phyloP scores from a whole-genome alignment of 2,329 filamentous ascomycete genomes.

The Ophiocordyceps australis region DNA sequence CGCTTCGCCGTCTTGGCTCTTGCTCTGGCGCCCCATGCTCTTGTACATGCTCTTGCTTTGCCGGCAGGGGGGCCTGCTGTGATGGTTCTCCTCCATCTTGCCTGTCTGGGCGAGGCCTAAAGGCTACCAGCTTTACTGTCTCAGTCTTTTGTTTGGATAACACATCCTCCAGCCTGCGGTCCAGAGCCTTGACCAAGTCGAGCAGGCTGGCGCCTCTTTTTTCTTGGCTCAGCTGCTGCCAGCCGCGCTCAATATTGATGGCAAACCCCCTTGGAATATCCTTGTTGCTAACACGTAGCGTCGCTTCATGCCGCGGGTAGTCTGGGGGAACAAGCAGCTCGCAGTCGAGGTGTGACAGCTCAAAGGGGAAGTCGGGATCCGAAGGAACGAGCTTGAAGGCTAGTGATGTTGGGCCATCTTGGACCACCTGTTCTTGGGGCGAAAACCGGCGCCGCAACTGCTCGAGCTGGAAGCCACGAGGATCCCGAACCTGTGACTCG shows the following conservation, averaged over 20 bases:
- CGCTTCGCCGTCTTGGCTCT: too few species aligned
- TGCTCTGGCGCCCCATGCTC: constrained; percentile 21
- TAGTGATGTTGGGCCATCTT: constrained; percentile 34
- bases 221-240: constrained; percentile 42
- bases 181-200: constrained; percentile 48
- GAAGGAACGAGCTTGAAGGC: constrained; percentile 51
- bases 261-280: constrained; percentile 54
- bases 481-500: constrained; percentile 43
- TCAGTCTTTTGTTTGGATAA: constrained; percentile 53
- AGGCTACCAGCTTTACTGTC: constrained; percentile 50
- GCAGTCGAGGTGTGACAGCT: constrained; percentile 51
- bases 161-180: constrained; percentile 53
- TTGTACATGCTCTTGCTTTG: constrained; percentile 12
- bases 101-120: constrained; percentile 34
- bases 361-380: constrained; percentile 72
- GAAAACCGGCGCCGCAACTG: constrained; percentile 53
- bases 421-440: constrained; percentile 22
- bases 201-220: constrained; percentile 41
- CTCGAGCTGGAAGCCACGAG: constrained; percentile 54
- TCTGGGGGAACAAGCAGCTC: constrained; percentile 42
- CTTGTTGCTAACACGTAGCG: constrained; percentile 46
- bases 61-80: constrained; percentile 4
- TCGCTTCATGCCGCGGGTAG: constrained; percentile 42
- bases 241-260: constrained; percentile 61
- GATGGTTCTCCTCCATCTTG: too few species aligned